Conservation (phyloP, 805 yeast species). For the Pichia pseudocactophila region DNA sequence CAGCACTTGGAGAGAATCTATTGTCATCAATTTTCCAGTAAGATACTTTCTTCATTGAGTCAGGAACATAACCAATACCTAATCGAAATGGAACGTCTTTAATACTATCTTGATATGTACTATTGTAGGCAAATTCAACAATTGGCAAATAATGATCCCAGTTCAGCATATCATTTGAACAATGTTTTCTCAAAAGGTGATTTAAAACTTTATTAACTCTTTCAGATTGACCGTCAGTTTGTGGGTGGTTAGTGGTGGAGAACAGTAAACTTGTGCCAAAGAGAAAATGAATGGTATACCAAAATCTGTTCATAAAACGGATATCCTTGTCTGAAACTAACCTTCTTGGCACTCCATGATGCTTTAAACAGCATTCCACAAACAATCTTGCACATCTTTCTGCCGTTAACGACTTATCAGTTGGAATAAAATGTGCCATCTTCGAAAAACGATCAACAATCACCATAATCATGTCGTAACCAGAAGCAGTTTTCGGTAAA, state of each 20-base stretch:
- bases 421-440: slow-evolving; percentile 1
- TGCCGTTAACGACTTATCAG: neutral
- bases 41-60: too few relatives aligned
- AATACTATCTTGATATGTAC: neutral
- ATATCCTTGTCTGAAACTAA: slow-evolving; percentile 6
- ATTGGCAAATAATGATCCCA: slow-evolving; percentile 4
- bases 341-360: slow-evolving; percentile 6
- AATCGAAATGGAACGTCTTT: neutral
- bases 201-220: neutral
- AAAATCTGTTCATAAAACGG: slow-evolving; percentile 5
- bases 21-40: neutral
- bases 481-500: neutral
- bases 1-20: neutral
- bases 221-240: slow-evolving; percentile 7
- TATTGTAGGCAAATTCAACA: slow-evolving; percentile 6
- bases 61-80: neutral
- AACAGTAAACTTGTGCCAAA: slow-evolving; percentile 1
- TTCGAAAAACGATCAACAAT: neutral
- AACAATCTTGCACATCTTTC: neutral
- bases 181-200: neutral
- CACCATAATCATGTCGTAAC: slow-evolving; percentile 2
- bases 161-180: neutral
- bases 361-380: neutral
- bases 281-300: slow-evolving; percentile 5
- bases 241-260: slow-evolving; percentile 5